These are phyloP conservation scores for Schwanniomyces polymorphus DNA, from an alignment of 805 yeast genomes.

Conservation along the genomic window DNA sequence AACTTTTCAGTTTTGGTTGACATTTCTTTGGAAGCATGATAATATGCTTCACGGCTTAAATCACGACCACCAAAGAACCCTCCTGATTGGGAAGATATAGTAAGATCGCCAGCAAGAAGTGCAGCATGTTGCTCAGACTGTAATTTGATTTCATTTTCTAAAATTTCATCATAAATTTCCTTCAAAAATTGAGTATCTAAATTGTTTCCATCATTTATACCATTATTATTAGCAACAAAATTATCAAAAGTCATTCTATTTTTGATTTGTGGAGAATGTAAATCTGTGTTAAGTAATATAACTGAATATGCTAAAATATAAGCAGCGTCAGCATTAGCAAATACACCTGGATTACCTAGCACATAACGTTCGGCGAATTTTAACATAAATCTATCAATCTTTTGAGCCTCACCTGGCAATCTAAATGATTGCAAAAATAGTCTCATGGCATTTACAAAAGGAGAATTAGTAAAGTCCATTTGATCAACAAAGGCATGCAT, in stretches of 20 bases:
- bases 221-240: conserved; percentile 82
- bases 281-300: conserved; percentile 91
- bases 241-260: conserved; percentile 86
- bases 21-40: conserved; percentile 90
- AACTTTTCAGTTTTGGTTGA: conserved; percentile 84
- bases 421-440: conserved; percentile 83
- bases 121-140: conserved; percentile 95
- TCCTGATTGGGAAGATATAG: conserved; percentile 33
- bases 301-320: conserved; percentile 91
- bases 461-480: conserved; percentile 68
- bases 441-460: conserved; percentile 86
- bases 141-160: conserved; percentile 80
- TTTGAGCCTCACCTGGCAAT: conserved; percentile 97
- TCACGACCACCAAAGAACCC: conserved; percentile 74
- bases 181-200: conserved; percentile 72
- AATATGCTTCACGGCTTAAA: conserved; percentile 74
- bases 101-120: conserved; percentile 62
- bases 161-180: conserved; percentile 76
- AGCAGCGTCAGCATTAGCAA: conserved; percentile 91
- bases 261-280: conserved; percentile 84
- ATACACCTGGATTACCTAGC: conserved; percentile 83
- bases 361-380: conserved; percentile 93
- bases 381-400: conserved; percentile 94
- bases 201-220: conserved; percentile 89
- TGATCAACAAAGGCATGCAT: conserved; percentile 94